phyloP scores from a whole-genome alignment of 495 filamentous ascomycete genomes.

The Hypoxylon lienhwacheense region DNA sequence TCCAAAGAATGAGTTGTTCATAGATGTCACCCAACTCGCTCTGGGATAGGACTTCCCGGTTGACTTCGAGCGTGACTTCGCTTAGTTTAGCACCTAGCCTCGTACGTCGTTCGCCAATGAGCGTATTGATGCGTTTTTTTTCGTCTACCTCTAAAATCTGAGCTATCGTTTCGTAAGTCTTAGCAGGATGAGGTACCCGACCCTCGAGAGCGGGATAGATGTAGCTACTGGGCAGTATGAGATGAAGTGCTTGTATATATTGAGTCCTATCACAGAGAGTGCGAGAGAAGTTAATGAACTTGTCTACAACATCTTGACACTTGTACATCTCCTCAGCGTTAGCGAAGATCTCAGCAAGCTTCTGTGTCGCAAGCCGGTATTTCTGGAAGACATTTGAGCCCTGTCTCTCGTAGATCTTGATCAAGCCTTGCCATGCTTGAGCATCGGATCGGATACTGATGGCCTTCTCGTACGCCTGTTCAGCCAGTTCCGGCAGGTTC shows the following conservation, averaged over 20 bases:
- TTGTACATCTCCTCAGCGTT: slow-evolving; percentile 65
- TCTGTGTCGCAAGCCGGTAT: slow-evolving; percentile 71
- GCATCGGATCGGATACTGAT: slow-evolving; percentile 58
- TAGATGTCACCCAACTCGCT: slow-evolving; percentile 77
- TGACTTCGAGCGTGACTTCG: slow-evolving; percentile 84
- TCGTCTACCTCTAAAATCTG: slow-evolving; percentile 85
- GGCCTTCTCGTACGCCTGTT: slow-evolving; percentile 73
- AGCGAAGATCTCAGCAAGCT: slow-evolving; percentile 72
- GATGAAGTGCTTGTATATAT: slow-evolving; percentile 68
- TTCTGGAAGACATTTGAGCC: slow-evolving; percentile 65
- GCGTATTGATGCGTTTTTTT: slow-evolving; percentile 84
- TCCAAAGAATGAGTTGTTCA: slow-evolving; percentile 83
- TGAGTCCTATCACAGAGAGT: slow-evolving; percentile 70
- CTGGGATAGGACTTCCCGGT: slow-evolving; percentile 72
- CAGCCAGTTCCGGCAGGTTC: slow-evolving; percentile 67
- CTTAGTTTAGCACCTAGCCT: slow-evolving; percentile 80
- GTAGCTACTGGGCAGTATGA: slow-evolving; percentile 74
- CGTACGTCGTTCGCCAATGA: slow-evolving; percentile 86
- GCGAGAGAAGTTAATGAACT: slow-evolving; percentile 69
- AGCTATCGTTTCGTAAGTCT: slow-evolving; percentile 81
- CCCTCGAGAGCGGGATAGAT: slow-evolving; percentile 86
- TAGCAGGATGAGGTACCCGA: slow-evolving; percentile 73
- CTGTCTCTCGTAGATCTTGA: slow-evolving; percentile 81
- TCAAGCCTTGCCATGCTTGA: slow-evolving; percentile 88
- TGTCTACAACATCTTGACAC: slow-evolving; percentile 81